Evolutionary conservation across 768 basidiomycete genomes (phyloP), one percentile per base, ranked within the genome.

Genomic region (Plicaturopsis crispa): DNA sequence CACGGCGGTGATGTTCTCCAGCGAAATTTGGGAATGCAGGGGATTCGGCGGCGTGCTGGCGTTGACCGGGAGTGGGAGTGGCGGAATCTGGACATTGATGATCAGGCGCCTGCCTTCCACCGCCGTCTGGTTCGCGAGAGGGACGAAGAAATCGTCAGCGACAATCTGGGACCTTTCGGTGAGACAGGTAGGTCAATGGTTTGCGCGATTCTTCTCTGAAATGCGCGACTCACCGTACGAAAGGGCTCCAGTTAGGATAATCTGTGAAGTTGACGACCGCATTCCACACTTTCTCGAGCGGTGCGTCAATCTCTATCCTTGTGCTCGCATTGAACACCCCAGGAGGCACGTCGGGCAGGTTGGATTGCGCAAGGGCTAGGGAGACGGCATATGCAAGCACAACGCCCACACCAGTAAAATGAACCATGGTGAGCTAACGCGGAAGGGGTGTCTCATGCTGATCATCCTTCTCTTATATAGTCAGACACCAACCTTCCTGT

Each of bases 31-130:
- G 11, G 48, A 21, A 32, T 59, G 46, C 20, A 57, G 40, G 8
- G 40, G 49, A 42, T 57, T 52, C 31, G 49, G 39, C 14, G 46
- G 51, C n/a, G 53, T 58, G 31, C 39, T 44, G 24, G 48, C 55
- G 31, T 52, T 32, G 17, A 61, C 57, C 33, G 58, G 58, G 26
- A 41, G 43, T 5, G 50, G 46, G 5, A 61, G 53, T 34, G 59
- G 57, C 12, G 59, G 60, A 33, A 61, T 57, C 38, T 56, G 57
- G n/a, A 48, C 52, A 17, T 47, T 39, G 39, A 63, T 57, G 20
- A 51, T 40, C 18, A 60, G 37, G 24, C 51, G 52, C 19, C 42
- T 46, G 37, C 45, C 45, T 33, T 46, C 52, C 6, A 41, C 36
- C 18, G 54, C 42, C 26, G 45, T 49, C 38, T 60, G 59, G 34